phyloP scores from a whole-genome alignment of 805 yeast genomes.

The Hanseniaspora guilliermondii region DNA sequence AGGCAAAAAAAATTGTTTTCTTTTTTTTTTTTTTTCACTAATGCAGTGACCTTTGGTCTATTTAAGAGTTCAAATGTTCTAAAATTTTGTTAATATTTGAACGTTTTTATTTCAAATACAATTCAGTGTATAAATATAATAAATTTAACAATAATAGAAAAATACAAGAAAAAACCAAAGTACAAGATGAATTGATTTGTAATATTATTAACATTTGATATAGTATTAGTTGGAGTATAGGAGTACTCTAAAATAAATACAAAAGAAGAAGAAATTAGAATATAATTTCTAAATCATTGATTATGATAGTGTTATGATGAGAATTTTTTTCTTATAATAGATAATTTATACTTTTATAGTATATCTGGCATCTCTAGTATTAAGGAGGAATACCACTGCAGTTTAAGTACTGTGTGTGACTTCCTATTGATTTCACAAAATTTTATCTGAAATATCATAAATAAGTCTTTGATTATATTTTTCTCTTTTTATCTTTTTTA shows the following conservation, averaged over 20 bases:
- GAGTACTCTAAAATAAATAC: not conserved
- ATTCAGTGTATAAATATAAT: too few relatives aligned
- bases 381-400: not conserved
- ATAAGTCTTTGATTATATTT: not conserved
- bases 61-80: too few relatives aligned
- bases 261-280: too few relatives aligned
- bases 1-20: not conserved
- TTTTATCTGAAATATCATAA: not conserved
- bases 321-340: not conserved
- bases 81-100: too few relatives aligned
- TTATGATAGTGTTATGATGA: conserved; percentile 13
- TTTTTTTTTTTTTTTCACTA: not conserved
- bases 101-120: too few relatives aligned
- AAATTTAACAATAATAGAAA: too few relatives aligned
- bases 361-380: conserved; percentile 16
- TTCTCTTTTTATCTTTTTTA: not conserved
- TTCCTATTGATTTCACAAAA: conserved; percentile 1
- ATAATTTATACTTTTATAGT: not conserved
- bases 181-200: too few relatives aligned
- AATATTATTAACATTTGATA: too few relatives aligned
- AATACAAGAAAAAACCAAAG: too few relatives aligned
- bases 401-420: conserved; percentile 3
- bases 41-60: not conserved
- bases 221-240: not conserved
- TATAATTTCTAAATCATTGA: not conserved